phyloP scores from a whole-genome alignment of 2,329 filamentous ascomycete species.

The Botryotinia narcissicola region DNA sequence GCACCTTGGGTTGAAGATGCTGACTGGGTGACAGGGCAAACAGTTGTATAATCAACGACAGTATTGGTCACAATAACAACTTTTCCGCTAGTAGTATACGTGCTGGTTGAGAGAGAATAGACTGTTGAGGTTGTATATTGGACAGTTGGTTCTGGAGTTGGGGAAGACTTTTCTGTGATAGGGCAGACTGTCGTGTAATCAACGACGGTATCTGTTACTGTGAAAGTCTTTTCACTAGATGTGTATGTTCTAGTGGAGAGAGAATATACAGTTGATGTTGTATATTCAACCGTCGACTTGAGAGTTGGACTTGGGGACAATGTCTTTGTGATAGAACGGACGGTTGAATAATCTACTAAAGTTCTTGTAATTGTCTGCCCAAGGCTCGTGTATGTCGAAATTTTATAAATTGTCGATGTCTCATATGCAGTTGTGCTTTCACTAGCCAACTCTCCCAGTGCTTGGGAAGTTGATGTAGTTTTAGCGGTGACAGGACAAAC shows the following conservation, averaged over 20 bases:
- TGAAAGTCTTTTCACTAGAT: background rate
- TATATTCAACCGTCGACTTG: background rate
- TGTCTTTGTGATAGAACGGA: background rate
- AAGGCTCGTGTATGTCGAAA: background rate
- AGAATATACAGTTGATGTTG: background rate
- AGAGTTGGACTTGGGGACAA: background rate
- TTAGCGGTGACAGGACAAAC: background rate
- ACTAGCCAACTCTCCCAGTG: background rate
- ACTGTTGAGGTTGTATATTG: conserved; percentile 8
- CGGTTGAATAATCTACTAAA: background rate
- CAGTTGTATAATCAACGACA: background rate
- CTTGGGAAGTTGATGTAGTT: background rate
- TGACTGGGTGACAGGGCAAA: background rate
- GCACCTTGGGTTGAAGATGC: background rate
- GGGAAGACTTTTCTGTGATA: background rate
- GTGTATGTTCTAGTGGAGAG: conserved; percentile 1
- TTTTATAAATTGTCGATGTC: background rate
- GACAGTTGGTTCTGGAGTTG: background rate
- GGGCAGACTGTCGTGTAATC: background rate
- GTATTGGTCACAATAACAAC: background rate
- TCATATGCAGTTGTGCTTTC: background rate
- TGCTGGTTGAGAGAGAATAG: background rate
- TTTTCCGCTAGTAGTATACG: background rate
- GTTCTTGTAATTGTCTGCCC: background rate
- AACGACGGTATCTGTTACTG: background rate